Evolutionary conservation across 2,329 filamentous ascomycete species (phyloP).

Genomic region (Colletotrichum theobromicola): DNA sequence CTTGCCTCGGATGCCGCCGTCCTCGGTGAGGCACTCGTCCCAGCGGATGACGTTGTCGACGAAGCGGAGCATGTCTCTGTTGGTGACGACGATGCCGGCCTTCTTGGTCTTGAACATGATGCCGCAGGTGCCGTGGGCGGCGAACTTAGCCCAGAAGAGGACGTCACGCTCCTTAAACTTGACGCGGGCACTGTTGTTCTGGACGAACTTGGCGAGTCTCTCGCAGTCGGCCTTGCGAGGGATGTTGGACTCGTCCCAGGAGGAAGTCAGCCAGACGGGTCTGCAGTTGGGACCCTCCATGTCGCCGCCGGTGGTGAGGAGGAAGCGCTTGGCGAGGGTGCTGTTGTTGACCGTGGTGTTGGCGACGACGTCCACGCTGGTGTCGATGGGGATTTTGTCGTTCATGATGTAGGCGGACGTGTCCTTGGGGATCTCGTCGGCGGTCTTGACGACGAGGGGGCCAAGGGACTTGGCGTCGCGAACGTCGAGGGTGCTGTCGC

Average conservation of each 20-base stretch:
- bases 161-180: conserved; percentile 5
- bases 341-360: neutral
- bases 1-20: neutral
- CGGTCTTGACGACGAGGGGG: neutral
- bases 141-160: neutral
- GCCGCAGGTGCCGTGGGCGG: conserved; percentile 9
- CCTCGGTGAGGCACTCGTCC: neutral
- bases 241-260: neutral
- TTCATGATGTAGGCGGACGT: conserved; percentile 7
- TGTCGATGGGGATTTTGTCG: neutral
- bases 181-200: conserved; percentile 1
- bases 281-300: neutral
- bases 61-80: conserved; percentile 6
- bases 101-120: neutral
- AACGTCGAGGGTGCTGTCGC: neutral
- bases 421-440: neutral
- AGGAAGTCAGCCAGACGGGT: neutral
- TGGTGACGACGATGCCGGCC: neutral
- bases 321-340: conserved; percentile 1
- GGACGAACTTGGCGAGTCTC: neutral
- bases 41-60: neutral
- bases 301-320: neutral
- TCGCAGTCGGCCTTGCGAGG: neutral
- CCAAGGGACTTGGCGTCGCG: neutral
- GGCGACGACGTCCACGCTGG: neutral